Evolutionary conservation across 169 alveolate genomes (phyloP), one percentile per base, ranked within the genome.

Genomic region (Neospora caninum): DNA sequence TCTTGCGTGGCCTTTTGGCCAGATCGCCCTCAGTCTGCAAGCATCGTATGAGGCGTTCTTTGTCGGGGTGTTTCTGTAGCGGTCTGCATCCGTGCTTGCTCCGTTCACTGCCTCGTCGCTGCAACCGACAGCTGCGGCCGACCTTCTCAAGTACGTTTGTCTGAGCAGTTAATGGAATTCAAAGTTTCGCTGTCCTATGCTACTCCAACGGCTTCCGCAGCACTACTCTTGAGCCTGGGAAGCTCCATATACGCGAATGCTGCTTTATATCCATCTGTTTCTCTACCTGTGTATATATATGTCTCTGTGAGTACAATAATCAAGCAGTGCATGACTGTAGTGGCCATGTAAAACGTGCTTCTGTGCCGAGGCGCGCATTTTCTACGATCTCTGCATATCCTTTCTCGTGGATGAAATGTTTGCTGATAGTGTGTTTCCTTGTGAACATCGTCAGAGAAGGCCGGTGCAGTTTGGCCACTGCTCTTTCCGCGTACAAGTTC

Each of bases 381-480:
- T 69, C 13, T 6, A 69, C 39, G 82, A 18, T 29, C n/a, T 18
- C 34, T 69, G 82, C 39, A 34, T 9, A 29, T 69, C 34, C 4
- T 2, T 4, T 9, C 18, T 69, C 82, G 34, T 4, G 4, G 82
- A 34, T 9, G 22, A 20, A 69, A 69, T 29, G 38, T 69, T 6
- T 69, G 34, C 7, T 69, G 58, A 7, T 49, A 49, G 58, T 49
- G 58, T 13, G 13, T 49, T 4, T 49, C 22, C 58, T 7, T 49
- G 58, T 49, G 58, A 49, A 49, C 58, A 49, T 49, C 45, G 29
- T n/a, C 73, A 88, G 96, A 83, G 99, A 98, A 92, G 99, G 99
- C 22, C 95, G 98, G 84, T 98, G 98, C 70, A 96, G 98, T 93
- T 96, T 98, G 94, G 98, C 97, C 36, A 98, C 99, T 29, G 97